phyloP scores from a whole-genome alignment of 176 grass and related monocot genomes.

The Juncus effusus region DNA sequence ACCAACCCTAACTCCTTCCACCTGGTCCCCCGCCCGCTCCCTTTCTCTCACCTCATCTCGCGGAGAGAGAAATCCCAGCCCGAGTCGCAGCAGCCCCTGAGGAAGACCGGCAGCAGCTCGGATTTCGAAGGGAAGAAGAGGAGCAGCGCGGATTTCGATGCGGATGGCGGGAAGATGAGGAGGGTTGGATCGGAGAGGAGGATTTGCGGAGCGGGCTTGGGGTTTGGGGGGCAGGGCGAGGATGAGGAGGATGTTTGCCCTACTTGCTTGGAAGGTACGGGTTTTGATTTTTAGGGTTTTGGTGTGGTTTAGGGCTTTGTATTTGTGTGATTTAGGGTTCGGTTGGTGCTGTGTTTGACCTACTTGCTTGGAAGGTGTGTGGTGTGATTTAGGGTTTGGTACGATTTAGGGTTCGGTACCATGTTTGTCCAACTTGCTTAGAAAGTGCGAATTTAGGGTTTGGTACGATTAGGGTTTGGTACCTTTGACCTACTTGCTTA shows the following conservation, averaged over 20 bases:
- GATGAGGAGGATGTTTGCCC: slow-evolving; percentile 93
- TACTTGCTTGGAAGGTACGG: slow-evolving; percentile 86
- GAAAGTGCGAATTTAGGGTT: too few relatives aligned
- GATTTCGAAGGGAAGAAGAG: slow-evolving; percentile 52
- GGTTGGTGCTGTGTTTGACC: background rate
- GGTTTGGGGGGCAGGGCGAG: slow-evolving; percentile 43
- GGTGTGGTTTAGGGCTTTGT: background rate
- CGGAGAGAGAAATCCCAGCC: slow-evolving; percentile 71
- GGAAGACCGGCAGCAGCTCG: slow-evolving; percentile 78
- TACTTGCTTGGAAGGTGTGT: background rate
- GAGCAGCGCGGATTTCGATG: slow-evolving; percentile 50
- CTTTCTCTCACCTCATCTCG: slow-evolving; percentile 78
- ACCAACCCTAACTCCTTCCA: slow-evolving; percentile 56
- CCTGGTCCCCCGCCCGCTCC: slow-evolving; percentile 62
- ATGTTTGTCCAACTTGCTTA: too few relatives aligned
- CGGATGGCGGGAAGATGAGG: slow-evolving; percentile 42
- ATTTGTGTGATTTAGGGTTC: slow-evolving; percentile 1
- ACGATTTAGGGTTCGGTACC: too few relatives aligned
- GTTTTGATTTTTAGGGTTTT: background rate
- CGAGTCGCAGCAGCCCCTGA: slow-evolving; percentile 36
- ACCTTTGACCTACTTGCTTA: too few relatives aligned
- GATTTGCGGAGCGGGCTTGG: slow-evolving; percentile 48
- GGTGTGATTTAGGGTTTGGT: background rate
- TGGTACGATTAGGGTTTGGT: too few relatives aligned
- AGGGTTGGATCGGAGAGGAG: slow-evolving; percentile 9